phyloP scores from a whole-genome alignment of 1,284 basidiomycete species.

The Ceratobasidium sp. region DNA sequence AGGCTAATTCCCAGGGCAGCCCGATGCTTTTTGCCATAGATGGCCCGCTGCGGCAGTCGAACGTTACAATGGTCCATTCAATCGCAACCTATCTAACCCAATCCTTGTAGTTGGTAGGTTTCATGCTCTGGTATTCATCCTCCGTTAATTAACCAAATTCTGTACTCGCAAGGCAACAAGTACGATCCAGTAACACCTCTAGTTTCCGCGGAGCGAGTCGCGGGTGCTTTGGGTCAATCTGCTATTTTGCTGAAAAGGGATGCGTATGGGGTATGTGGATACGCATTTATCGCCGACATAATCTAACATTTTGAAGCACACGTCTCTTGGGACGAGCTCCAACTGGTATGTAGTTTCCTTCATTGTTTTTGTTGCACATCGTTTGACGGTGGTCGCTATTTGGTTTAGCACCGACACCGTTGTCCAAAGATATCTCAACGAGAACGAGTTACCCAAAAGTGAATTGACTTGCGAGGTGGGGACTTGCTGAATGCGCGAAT shows the following conservation, averaged over 20 bases:
- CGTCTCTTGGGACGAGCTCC: constrained; percentile 36
- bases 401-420: not conserved
- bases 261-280: constrained; percentile 34
- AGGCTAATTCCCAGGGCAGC: not conserved
- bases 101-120: constrained; percentile 38
- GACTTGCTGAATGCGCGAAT: no score
- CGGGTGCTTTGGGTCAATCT: constrained; percentile 15
- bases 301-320: constrained; percentile 24
- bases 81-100: constrained; percentile 20
- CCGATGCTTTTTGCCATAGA: constrained; percentile 2
- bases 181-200: constrained; percentile 42
- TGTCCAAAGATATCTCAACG: not conserved
- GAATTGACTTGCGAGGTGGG: not conserved
- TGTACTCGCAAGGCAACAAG: constrained; percentile 12
- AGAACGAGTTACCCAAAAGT: not conserved
- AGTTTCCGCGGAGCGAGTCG: constrained; percentile 24
- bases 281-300: not conserved
- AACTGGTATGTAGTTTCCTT: constrained; percentile 4
- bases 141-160: not conserved
- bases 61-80: constrained; percentile 39
- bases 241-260: constrained; percentile 31
- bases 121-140: not conserved
- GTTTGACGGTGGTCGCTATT: no score
- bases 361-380: no score
- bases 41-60: constrained; percentile 41